phyloP scores from a whole-genome alignment of 345 rosid genomes.

The Balakata baccata region DNA sequence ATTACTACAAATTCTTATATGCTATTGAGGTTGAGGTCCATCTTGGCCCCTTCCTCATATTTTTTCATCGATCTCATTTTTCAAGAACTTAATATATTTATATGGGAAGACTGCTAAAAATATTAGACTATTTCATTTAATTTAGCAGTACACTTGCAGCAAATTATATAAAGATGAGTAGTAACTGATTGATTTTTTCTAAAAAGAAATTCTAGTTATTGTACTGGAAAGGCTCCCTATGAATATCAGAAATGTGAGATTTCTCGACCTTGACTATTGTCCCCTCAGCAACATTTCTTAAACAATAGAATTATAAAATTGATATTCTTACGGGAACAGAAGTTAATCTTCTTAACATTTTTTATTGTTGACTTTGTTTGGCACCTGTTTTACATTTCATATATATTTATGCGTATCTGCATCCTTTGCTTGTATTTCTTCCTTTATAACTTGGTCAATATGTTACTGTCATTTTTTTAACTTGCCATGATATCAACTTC shows the following conservation, averaged over 20 bases:
- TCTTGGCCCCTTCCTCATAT: background rate
- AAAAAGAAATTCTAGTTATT: background rate
- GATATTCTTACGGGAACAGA: background rate
- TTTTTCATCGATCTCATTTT: background rate
- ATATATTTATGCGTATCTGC: background rate
- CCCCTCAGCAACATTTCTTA: background rate
- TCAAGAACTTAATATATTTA: background rate
- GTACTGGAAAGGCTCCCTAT: background rate
- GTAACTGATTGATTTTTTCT: background rate
- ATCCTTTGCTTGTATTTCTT: background rate
- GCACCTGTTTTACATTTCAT: background rate
- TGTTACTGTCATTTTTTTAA: background rate
- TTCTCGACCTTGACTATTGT: background rate
- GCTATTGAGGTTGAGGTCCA: conserved; percentile 1
- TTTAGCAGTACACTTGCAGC: background rate
- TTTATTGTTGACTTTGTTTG: background rate
- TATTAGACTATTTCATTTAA: background rate
- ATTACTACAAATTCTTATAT: background rate
- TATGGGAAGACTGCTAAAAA: background rate
- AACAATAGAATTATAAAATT: background rate
- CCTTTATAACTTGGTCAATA: background rate
- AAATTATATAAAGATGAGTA: background rate
- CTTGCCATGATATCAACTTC: background rate
- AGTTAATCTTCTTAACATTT: background rate
- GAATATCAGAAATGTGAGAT: background rate